phyloP scores from a whole-genome alignment of 345 rosid genomes.

The Aurinia saxatilis region DNA sequence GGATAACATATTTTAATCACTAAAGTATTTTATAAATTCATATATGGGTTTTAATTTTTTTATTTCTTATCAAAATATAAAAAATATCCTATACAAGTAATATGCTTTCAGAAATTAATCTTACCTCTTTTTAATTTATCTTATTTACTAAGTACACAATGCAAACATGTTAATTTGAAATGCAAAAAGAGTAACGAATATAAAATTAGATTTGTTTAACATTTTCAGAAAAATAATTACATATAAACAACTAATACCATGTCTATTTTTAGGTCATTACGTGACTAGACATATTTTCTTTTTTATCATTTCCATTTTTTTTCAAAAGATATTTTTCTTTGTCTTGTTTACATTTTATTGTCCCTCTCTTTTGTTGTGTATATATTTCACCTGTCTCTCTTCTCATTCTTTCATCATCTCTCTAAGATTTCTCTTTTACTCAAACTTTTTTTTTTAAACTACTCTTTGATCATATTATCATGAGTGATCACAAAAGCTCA shows the following conservation, averaged over 20 bases:
- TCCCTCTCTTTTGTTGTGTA: background rate
- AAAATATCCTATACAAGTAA: no score
- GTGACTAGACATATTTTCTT: background rate
- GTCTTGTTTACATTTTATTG: slow-evolving; percentile 2
- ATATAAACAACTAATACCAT: background rate
- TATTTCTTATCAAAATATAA: no score
- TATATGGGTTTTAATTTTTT: no score
- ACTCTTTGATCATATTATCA: background rate
- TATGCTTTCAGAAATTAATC: background rate
- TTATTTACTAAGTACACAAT: background rate
- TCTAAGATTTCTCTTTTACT: background rate
- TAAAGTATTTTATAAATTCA: background rate
- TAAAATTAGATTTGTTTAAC: background rate
- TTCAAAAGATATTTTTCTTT: background rate
- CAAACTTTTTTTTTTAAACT: no score
- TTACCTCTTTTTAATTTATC: background rate
- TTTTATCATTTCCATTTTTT: background rate
- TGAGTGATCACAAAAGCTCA: slow-evolving; percentile 38
- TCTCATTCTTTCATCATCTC: slow-evolving; percentile 2
- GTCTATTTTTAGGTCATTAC: slow-evolving; percentile 5
- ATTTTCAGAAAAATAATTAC: background rate
- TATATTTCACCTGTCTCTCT: background rate
- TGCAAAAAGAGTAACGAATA: background rate
- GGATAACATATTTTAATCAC: slow-evolving; percentile 10
- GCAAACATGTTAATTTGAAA: background rate